Evolutionary conservation across 2,329 filamentous ascomycete genomes (phyloP).

Genomic region (Fonsecaea multimorphosa): DNA sequence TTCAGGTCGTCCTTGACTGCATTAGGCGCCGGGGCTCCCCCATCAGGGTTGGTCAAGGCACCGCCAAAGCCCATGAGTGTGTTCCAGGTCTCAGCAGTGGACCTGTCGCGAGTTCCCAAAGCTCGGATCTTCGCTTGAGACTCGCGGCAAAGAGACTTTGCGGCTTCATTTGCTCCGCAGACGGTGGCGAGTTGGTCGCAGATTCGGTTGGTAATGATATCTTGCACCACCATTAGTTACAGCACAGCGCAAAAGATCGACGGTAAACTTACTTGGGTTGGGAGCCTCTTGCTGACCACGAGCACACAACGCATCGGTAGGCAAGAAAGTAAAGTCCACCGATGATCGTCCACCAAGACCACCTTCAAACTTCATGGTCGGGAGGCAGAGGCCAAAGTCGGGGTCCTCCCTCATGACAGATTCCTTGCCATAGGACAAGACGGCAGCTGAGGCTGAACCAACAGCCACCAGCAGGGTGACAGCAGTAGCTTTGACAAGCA

Average conservation of each 20-base stretch:
- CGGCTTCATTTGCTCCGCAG: conserved; percentile 67
- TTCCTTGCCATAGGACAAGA: conserved; percentile 24
- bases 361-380: conserved; percentile 64
- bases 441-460: conserved; percentile 34
- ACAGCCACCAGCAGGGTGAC: conserved; percentile 31
- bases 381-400: conserved; percentile 59
- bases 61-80: conserved; percentile 46
- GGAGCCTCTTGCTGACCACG: conserved; percentile 68
- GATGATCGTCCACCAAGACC: conserved; percentile 59
- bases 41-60: conserved; percentile 34
- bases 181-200: conserved; percentile 72
- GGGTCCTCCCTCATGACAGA: conserved; percentile 37
- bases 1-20: conserved; percentile 26
- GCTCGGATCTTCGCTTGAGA: conserved; percentile 62
- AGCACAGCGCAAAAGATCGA: neutral
- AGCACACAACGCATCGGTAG: conserved; percentile 65
- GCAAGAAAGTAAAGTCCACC: conserved; percentile 71
- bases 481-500: conserved; percentile 32
- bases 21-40: conserved; percentile 21
- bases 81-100: conserved; percentile 52
- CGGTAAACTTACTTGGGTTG: conserved; percentile 59
- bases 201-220: conserved; percentile 75
- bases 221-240: conserved; percentile 6
- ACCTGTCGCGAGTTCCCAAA: conserved; percentile 48
- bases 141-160: conserved; percentile 59